Conservation (phyloP, 2,329 filamentous ascomycete species). For the Falciphora oryzae region DNA sequence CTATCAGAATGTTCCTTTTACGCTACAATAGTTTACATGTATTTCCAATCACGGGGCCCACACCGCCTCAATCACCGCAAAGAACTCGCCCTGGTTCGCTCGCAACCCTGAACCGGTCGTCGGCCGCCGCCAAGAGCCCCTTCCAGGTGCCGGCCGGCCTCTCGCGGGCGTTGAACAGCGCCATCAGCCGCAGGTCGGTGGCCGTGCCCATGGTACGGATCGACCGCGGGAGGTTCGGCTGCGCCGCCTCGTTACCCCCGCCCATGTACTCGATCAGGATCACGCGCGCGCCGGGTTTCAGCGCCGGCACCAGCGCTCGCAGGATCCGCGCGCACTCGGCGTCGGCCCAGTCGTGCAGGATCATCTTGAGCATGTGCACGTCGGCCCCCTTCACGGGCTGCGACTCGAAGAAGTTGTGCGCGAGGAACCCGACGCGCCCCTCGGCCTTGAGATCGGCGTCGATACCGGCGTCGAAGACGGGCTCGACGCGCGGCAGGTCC, state of each 20-base stretch:
- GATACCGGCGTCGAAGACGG: conserved; percentile 43
- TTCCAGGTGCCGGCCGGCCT: conserved; percentile 18
- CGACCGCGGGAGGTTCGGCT: background rate
- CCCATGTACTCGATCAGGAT: conserved; percentile 27
- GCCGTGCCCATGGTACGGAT: conserved; percentile 8
- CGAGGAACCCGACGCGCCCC: conserved; percentile 28
- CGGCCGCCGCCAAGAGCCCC: conserved; percentile 14
- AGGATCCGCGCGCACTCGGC: conserved; percentile 28
- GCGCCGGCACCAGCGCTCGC: conserved; percentile 34
- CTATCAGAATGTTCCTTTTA: background rate
- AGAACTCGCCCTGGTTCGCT: conserved; percentile 5
- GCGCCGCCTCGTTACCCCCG: background rate
- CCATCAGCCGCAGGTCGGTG: conserved; percentile 12
- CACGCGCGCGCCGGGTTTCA: conserved; percentile 37
- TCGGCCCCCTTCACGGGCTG: conserved; percentile 30
- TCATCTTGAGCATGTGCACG: conserved; percentile 46
- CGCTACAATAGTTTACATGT: background rate
- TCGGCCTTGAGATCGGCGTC: conserved; percentile 46
- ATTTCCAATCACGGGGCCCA: conserved; percentile 1
- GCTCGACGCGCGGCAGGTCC: conserved; percentile 33
- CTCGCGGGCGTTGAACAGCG: conserved; percentile 17
- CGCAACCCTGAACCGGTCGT: conserved; percentile 10
- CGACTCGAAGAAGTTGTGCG: conserved; percentile 33
- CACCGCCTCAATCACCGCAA: conserved; percentile 10
- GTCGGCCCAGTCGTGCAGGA: conserved; percentile 52